phyloP scores from a whole-genome alignment of 2,329 filamentous ascomycete genomes.

The Paracamarosporium sp. region DNA sequence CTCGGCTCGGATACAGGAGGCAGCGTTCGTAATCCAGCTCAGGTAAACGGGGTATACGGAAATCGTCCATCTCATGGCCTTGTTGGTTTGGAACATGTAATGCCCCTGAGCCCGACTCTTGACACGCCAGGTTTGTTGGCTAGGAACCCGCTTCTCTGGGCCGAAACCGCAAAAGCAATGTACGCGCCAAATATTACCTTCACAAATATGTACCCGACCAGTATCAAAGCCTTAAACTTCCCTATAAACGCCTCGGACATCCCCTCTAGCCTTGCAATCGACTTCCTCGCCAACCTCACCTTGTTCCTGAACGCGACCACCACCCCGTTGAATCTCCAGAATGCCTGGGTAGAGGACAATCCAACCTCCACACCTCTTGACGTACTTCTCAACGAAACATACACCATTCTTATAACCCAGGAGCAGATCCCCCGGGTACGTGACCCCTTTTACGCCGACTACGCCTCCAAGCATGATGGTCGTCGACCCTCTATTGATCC shows the following conservation, averaged over 20 bases:
- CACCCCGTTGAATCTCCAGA: constrained; percentile 44
- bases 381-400: constrained; percentile 52
- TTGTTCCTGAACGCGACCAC: constrained; percentile 50
- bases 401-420: constrained; percentile 56
- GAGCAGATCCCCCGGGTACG: constrained; percentile 56
- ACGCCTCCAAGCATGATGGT: constrained; percentile 54
- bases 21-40: constrained; percentile 56
- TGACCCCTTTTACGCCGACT: constrained; percentile 59
- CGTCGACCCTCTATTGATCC: constrained; percentile 57
- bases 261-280: constrained; percentile 36
- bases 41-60: constrained; percentile 58
- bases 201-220: constrained; percentile 49
- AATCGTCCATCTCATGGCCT: constrained; percentile 58
- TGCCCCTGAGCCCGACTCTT: constrained; percentile 56
- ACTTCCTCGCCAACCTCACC: constrained; percentile 53
- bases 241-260: background rate
- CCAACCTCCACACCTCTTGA: constrained; percentile 38
- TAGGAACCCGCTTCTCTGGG: constrained; percentile 54
- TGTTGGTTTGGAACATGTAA: constrained; percentile 55
- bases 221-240: constrained; percentile 47
- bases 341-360: constrained; percentile 44
- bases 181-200: constrained; percentile 55
- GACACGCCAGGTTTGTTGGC: constrained; percentile 57
- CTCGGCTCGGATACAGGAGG: constrained; percentile 58
- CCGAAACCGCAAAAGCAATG: constrained; percentile 52